These are phyloP conservation scores for Fusarium sp. DNA, from an alignment of 2,329 filamentous ascomycete species.

Conservation along the genomic window DNA sequence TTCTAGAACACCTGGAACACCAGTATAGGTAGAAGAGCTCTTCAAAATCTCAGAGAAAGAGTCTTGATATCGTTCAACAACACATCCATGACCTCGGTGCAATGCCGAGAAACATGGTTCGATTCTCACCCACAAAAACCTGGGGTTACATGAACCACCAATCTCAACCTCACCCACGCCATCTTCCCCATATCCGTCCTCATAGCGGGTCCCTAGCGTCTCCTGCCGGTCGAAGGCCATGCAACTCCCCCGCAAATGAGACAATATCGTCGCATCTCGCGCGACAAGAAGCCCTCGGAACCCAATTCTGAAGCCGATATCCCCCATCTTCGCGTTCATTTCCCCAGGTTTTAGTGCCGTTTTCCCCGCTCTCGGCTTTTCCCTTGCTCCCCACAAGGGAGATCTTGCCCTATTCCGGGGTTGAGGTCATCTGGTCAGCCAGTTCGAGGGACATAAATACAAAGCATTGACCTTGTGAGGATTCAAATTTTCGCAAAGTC, in stretches of 20 bases:
- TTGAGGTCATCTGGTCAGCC: not conserved
- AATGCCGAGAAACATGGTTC: not conserved
- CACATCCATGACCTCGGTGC: not conserved
- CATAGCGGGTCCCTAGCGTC: slow-evolving; percentile 13
- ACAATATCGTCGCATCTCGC: slow-evolving; percentile 6
- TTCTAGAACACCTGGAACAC: not conserved
- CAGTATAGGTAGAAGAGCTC: not conserved
- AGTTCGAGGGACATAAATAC: slow-evolving; percentile 29
- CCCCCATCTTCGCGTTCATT: slow-evolving; percentile 11
- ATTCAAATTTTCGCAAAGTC: not conserved
- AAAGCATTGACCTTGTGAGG: not conserved
- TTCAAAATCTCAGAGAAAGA: not conserved
- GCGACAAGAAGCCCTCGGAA: slow-evolving; percentile 7
- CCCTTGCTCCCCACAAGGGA: slow-evolving; percentile 15
- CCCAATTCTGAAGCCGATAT: slow-evolving; percentile 31
- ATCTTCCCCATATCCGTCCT: slow-evolving; percentile 24
- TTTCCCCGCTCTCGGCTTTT: slow-evolving; percentile 28
- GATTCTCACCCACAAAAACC: not conserved
- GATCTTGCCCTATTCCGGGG: slow-evolving; percentile 12
- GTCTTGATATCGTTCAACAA: not conserved
- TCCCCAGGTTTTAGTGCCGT: slow-evolving; percentile 20
- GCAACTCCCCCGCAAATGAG: not conserved
- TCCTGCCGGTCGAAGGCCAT: not conserved
- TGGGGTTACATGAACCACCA: not conserved
- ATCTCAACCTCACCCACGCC: not conserved